A percentile compares a stretch with the other conserved stretches of the same genome.
Conservation (phyloP, 2,329 filamentous ascomycete species). For the Myotisia sp. region DNA sequence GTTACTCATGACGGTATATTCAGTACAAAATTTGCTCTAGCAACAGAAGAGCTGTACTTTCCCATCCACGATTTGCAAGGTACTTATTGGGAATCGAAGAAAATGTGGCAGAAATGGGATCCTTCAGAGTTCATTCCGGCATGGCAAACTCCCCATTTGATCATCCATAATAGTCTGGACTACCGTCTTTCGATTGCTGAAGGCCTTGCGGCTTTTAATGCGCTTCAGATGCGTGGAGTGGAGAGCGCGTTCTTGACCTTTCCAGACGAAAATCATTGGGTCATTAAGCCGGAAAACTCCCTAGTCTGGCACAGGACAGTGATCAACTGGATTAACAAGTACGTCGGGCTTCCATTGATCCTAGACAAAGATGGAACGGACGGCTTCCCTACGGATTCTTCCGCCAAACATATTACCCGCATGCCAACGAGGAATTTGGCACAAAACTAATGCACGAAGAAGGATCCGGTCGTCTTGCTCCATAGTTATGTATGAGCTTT, state of each 20-base stretch:
- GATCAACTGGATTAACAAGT: conserved; percentile 56
- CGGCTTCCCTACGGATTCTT: conserved; percentile 5
- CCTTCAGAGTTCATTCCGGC: conserved; percentile 43
- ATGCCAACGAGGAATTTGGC: no score
- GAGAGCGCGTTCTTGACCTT: conserved; percentile 69
- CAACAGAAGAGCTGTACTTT: conserved; percentile 43
- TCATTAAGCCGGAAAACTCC: conserved; percentile 81
- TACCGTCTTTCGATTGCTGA: conserved; percentile 78
- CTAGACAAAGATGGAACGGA: conserved; percentile 8
- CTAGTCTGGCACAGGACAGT: conserved; percentile 83
- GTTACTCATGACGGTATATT: conserved; percentile 41
- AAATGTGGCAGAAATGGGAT: conserved; percentile 44
- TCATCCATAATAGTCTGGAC: conserved; percentile 82
- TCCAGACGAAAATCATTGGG: conserved; percentile 69
- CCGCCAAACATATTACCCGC: no score
- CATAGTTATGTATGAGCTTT: no score
- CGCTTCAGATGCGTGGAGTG: conserved; percentile 59
- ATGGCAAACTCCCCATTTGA: conserved; percentile 76
- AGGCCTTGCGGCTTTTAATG: conserved; percentile 72
- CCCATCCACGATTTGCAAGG: conserved; percentile 40
- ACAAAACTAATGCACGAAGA: no score
- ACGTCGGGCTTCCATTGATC: conserved; percentile 29
- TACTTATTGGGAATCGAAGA: conserved; percentile 35
- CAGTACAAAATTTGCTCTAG: conserved; percentile 31
- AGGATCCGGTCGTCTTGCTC: no score